Evolutionary conservation across 768 basidiomycete species (phyloP).

Genomic region (Gymnopilus dilepis): DNA sequence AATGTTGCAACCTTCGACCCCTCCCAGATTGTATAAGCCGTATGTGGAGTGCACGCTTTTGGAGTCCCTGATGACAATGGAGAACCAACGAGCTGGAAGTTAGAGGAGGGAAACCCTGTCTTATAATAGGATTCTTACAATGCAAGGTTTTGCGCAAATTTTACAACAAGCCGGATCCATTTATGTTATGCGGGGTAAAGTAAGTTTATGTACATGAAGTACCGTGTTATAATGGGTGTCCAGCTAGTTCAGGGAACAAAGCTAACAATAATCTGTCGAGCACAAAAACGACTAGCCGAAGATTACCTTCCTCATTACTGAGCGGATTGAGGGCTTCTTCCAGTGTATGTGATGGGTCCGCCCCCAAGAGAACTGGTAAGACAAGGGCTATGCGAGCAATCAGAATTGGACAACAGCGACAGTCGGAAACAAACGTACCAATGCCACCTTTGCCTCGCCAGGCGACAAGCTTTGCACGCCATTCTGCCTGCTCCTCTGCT

Average conservation of each 20-base stretch:
- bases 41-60: no score
- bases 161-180: no score
- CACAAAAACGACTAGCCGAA: slow-evolving; percentile 74
- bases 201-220: not conserved
- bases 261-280: slow-evolving; percentile 74
- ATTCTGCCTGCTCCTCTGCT: slow-evolving; percentile 69
- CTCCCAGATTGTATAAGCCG: no score
- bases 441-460: slow-evolving; percentile 42
- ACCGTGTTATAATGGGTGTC: not conserved
- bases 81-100: no score
- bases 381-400: slow-evolving; percentile 40
- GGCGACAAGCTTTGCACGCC: slow-evolving; percentile 50
- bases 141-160: no score
- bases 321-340: slow-evolving; percentile 65
- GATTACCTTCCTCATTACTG: slow-evolving; percentile 70
- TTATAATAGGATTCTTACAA: no score
- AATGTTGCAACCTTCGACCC: no score
- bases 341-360: slow-evolving; percentile 53
- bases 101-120: no score
- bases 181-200: no score
- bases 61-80: no score
- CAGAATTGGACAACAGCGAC: not conserved
- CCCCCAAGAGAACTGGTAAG: slow-evolving; percentile 59
- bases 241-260: slow-evolving; percentile 78
- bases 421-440: slow-evolving; percentile 31